Base-by-base conservation (phyloP, 148 eudicot genomes). In the Fagopyrum esculentum region DNA sequence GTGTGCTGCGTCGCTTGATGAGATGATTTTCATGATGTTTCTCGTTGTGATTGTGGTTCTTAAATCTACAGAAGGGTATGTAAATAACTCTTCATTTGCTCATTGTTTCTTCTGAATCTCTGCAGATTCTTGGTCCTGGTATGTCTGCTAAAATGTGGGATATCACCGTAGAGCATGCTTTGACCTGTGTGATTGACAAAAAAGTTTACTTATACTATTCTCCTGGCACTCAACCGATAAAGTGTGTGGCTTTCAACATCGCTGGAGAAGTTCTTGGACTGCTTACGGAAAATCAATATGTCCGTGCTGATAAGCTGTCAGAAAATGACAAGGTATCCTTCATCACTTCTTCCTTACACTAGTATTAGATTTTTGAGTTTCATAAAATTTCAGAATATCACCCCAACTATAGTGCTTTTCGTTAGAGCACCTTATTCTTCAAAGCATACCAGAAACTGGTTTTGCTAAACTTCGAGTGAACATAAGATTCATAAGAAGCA, bases 101-200 rank as follows among this genome's bases (percentile, higher is more conserved):
- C 19, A 8, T 19, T 35, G n/a, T 71, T 9, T 19, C 15, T 71
- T 71, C 16, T 68, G 47, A 68, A 44, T 5, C 47, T 10, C 46
- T 26, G 7, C 85, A 91, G 97, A 82, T 91, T 76, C 85, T 89
- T 75, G 97, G 93, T 75, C 77, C 89, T 19, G 93, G 91, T 70
- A 91, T 91, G 96, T 91, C 91, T 79, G 78, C 91, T 75, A 88
- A 88, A 79, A 85, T 86, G 93, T 91, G 97, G 97, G 97, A 89
- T 29, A 83, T 80, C 55, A 79, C 92, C 12, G 77, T 83, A 68
- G 93, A 86, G 46, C 92, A 89, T 80, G 93, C 97, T 77, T 84
- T 82, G 73, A 87, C 88, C 45, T 87, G 97, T 75, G 85, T 84
- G 43, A 63, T 89, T 60, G 97, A 89, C 80, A 74, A 86, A 17